Base-by-base conservation (phyloP, 345 rosid species). In the Streptanthus diversifolius region DNA sequence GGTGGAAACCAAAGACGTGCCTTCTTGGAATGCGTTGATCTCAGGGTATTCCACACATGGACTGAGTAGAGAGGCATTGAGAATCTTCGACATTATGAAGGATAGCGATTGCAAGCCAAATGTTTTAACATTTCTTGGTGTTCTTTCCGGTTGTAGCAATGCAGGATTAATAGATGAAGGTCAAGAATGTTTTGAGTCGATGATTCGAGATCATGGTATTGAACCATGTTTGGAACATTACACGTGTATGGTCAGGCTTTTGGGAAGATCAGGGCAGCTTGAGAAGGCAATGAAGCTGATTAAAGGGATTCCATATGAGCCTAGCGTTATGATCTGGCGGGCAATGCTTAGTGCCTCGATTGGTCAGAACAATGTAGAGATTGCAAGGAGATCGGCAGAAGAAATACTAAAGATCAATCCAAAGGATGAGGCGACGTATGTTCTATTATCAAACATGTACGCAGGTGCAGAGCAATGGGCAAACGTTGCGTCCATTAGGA, bases 21-120 rank as follows among this genome's bases (percentile, higher is more conserved):
- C 89, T 68, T 83, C 97, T 0, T 95, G 97, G 96, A 91, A 90
- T 64, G 61, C 86, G 24, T 83, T 95, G 86, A 90, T 95, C 75
- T 83, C 91, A 39, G 99, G 95, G 66, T 90, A 83, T 72, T 83
- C 99, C 44, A 82, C 84, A 70, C 91, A 90, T 75, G 95, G 99
- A 14, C 81, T 81, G 59, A 59, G 80, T 45, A 57, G 32, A 24
- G 91, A 91, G 68, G 85, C 97, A 48, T 80, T 89, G 8, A 77
- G 76, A 19, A 12, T 81, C 77, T 87, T 86, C 54, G 83, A 85
- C 51, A 66, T 55, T 81, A 95, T 91, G 99, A 82, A 77, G 66
- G 77, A 80, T 29, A 55, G 80, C 15, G 85, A 68, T 62, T 84
- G 75, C 76, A 85, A 64, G 80, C 96, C 96, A 21, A 84, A 83